phyloP scores from a whole-genome alignment of 2,329 filamentous ascomycete genomes.

The Teratosphaeria epicoccoides region DNA sequence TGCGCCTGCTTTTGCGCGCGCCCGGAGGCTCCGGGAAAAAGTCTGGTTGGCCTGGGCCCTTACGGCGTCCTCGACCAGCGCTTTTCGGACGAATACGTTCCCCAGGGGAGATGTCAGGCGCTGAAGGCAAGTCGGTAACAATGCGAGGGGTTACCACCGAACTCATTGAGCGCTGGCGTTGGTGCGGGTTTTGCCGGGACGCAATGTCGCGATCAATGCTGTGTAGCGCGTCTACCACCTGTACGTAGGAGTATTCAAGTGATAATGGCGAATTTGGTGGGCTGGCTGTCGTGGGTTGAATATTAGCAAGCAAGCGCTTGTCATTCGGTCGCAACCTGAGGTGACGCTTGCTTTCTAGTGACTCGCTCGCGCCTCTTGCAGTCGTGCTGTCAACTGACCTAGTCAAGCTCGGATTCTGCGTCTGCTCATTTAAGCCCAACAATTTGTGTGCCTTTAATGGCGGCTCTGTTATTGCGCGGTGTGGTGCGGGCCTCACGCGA shows the following conservation, averaged over 20 bases:
- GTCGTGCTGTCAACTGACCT: background rate
- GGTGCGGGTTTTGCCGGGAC: slow-evolving; percentile 3
- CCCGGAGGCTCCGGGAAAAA: slow-evolving; percentile 15
- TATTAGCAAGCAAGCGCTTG: slow-evolving; percentile 4
- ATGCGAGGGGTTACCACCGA: background rate
- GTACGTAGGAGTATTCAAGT: slow-evolving; percentile 22
- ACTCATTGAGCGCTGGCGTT: slow-evolving; percentile 7
- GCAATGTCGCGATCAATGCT: slow-evolving; percentile 7
- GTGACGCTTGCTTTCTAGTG: slow-evolving; percentile 4
- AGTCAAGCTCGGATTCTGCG: slow-evolving; percentile 3
- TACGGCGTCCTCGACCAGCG: background rate
- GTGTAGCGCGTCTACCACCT: slow-evolving; percentile 19
- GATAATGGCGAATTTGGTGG: slow-evolving; percentile 14
- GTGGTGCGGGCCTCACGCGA: slow-evolving; percentile 8
- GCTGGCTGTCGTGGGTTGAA: slow-evolving; percentile 14
- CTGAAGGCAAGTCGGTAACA: background rate
- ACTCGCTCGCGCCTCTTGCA: slow-evolving; percentile 1
- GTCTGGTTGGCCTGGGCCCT: slow-evolving; percentile 16
- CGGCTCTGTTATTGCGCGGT: slow-evolving; percentile 18
- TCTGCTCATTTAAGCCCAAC: slow-evolving; percentile 24
- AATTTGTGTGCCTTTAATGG: slow-evolving; percentile 32
- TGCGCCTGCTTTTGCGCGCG: slow-evolving; percentile 18
- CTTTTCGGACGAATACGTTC: slow-evolving; percentile 3
- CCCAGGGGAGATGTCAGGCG: background rate
- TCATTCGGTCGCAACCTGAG: background rate